Base-by-base conservation (phyloP, 257 asterid species). In the Gentiana dahurica region DNA sequence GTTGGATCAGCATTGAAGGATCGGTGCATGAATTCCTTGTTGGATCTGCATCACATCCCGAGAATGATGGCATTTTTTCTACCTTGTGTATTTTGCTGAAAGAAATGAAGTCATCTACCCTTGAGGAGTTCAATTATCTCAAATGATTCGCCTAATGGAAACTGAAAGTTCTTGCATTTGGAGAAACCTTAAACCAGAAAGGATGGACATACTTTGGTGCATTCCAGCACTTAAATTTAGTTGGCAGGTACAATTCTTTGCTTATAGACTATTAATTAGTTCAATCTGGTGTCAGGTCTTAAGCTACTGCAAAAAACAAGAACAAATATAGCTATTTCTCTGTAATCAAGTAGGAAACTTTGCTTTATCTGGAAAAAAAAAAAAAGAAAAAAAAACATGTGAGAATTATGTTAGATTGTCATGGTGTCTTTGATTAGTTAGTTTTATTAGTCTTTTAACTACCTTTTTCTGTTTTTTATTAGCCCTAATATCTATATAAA, bases 1-100 rank as follows among this genome's bases (percentile, higher is more conserved):
- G 95, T 58, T 82, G 95, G 89, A 78, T 85, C 54, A 73, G 68
- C 12, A 38, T 80, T 34, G 64, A 69, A 3, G 86, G 86, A 4
- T 41, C 60, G 46, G 84, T 80, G 71, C 77, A 66, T 57, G 86
- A 82, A 61, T 82, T 85, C 74, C 63, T 71, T 45, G 92, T 81
- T 36, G 89, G 86, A 13, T 66, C 59, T 58, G 68, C 51, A 1
- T 54, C 58, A 0, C 66, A 63, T 71, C 33, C 34, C 67, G 74
- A 50, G 41, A 49, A 38, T 10, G 67, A 54, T 34, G 55, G 64
- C 13, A 8, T 82, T 65, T 66, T 36, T 45, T 53, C 34, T 51
- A 63, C 63, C 37, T 60, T 85, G 65, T 75, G 72, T 39, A 66
- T 72, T 2, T 61, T 85, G 73, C 44, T 66, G 58, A 77, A 76